phyloP scores from a whole-genome alignment of 805 yeast genomes.

The Metschnikowia sp. region DNA sequence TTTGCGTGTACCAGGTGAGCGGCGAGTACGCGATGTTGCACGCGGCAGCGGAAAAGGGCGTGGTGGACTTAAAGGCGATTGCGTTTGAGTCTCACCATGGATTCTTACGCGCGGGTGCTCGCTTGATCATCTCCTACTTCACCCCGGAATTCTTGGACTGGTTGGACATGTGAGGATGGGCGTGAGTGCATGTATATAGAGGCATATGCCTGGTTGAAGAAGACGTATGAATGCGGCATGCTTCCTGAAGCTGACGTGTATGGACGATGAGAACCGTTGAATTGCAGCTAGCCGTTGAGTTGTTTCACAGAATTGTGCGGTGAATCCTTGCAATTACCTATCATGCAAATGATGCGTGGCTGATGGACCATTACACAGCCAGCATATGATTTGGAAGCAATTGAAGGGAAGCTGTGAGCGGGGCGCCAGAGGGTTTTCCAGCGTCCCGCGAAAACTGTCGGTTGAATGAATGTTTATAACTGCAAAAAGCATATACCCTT shows the following conservation, averaged over 20 bases:
- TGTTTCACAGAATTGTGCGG: neutral
- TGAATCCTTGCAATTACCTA: too few relatives aligned
- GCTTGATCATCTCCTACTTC: slow-evolving; percentile 84
- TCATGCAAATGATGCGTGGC: too few relatives aligned
- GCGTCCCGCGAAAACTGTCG: too few relatives aligned
- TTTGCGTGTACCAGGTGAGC: slow-evolving; percentile 93
- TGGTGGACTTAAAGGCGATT: slow-evolving; percentile 77
- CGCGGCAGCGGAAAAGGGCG: slow-evolving; percentile 96
- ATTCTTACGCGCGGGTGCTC: slow-evolving; percentile 92
- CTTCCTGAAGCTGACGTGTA: too few relatives aligned
- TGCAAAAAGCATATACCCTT: too few relatives aligned
- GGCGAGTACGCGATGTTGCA: slow-evolving; percentile 98
- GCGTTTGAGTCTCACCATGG: slow-evolving; percentile 90
- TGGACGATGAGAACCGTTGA: neutral
- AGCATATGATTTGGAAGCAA: too few relatives aligned
- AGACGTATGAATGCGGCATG: neutral
- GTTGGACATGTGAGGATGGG: slow-evolving; percentile 44
- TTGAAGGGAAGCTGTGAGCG: too few relatives aligned
- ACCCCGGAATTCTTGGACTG: slow-evolving; percentile 96
- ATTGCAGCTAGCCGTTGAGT: neutral
- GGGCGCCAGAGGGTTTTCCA: too few relatives aligned
- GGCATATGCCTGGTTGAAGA: neutral
- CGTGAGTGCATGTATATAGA: slow-evolving; percentile 1
- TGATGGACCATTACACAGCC: too few relatives aligned
- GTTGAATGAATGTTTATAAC: too few relatives aligned